Base-by-base conservation (phyloP, 257 asterid genomes). In the Petrea volubilis region DNA sequence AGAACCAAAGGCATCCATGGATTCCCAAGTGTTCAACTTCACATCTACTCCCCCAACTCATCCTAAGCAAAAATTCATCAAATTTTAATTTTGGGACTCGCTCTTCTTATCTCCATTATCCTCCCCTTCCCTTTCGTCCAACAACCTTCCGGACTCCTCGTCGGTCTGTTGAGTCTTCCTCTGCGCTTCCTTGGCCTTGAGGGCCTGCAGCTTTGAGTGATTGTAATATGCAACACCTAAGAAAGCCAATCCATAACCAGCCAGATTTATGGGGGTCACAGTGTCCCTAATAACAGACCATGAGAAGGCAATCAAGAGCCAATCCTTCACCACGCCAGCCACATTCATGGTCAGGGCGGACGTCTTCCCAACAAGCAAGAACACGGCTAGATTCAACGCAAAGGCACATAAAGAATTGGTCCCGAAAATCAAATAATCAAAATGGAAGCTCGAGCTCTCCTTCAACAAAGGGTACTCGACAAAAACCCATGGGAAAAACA, bases 141-240 rank as follows among this genome's bases (percentile, higher is more conserved):
- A 78, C 70, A 80, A 65, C 78, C 85, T 73, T 40, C 82, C 85
- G 21, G 66, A 63, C 63, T 80, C 85, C 78, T 77, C 85, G 40
- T 75, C 75, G 2, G 64, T 25, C 70, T 68, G 79, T 60, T 67
- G 79, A 29, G 69, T 5, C n/a, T n/a, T n/a, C n/a, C n/a, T n/a
- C n/a, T n/a, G n/a, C n/a, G n/a, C n/a, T n/a, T n/a, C n/a, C n/a
- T 74, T 74, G 1, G 73, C 78, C 74, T 74, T 74, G 17, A 74
- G 67, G 4, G 67, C 78, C 73, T 58, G 68, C 73, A 74, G 8
- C 64, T 74, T 74, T 0, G 78, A 70, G 34, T 66, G 78, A 67
- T 74, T 74, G 60, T 74, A 74, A 47, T 66, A 66, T 2, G 56
- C 78, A 36, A 74, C 79, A 5, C 79, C 79, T 65, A 74, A 60